A percentile compares a stretch with the other conserved stretches of the same genome.
Evolutionary conservation across 257 asterid genomes (phyloP).

Genomic region (Voacanga thouarsii): DNA sequence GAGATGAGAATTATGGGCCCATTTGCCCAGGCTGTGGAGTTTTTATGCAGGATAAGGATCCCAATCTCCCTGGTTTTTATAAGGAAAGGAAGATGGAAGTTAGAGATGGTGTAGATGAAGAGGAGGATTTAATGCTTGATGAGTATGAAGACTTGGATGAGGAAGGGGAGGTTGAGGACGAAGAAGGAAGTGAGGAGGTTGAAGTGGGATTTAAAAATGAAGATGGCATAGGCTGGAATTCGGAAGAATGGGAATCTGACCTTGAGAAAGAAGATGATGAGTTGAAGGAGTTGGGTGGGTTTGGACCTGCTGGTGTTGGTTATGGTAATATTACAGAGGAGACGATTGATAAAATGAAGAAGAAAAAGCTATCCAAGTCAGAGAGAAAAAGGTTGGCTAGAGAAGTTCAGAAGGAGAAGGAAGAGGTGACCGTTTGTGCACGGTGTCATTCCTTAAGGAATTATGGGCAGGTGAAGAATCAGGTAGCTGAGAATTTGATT

Average conservation of each 20-base stretch:
- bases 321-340: slow-evolving; percentile 89
- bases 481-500: slow-evolving; percentile 70
- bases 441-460: slow-evolving; percentile 87
- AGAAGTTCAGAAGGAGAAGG: slow-evolving; percentile 59
- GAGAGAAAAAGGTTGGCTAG: slow-evolving; percentile 69
- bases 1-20: slow-evolving; percentile 64
- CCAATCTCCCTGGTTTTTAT: slow-evolving; percentile 74
- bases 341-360: slow-evolving; percentile 47
- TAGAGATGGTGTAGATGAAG: slow-evolving; percentile 30
- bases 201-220: slow-evolving; percentile 38
- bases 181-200: slow-evolving; percentile 20
- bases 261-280: slow-evolving; percentile 48
- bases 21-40: slow-evolving; percentile 96
- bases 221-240: slow-evolving; percentile 52
- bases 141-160: slow-evolving; percentile 44
- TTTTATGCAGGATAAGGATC: slow-evolving; percentile 86
- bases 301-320: slow-evolving; percentile 78
- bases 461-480: slow-evolving; percentile 87
- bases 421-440: slow-evolving; percentile 82
- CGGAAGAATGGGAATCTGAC: slow-evolving; percentile 58
- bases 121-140: slow-evolving; percentile 30
- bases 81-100: slow-evolving; percentile 41
- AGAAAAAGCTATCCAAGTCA: slow-evolving; percentile 58
- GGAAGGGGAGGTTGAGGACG: slow-evolving; percentile 36
- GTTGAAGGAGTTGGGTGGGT: slow-evolving; percentile 69